phyloP scores from a whole-genome alignment of 208 protist species.

The Vickermania spadyakhi region DNA sequence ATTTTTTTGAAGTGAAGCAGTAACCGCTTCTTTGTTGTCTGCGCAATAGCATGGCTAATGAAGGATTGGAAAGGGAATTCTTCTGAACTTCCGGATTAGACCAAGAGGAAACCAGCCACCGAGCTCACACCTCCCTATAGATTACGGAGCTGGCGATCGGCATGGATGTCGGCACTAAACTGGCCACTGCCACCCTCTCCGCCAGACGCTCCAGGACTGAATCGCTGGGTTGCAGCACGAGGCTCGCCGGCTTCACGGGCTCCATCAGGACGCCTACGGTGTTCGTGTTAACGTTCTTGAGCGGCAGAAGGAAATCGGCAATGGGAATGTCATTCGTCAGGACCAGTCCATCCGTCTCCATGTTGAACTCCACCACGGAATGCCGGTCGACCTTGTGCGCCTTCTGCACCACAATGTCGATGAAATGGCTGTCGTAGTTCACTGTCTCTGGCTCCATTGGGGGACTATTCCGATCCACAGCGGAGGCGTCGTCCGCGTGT shows the following conservation, averaged over 20 bases:
- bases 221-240: background rate
- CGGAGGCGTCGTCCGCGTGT: background rate
- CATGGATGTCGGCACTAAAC: background rate
- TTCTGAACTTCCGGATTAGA: too few species aligned
- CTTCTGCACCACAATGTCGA: conserved; percentile 73
- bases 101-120: too few species aligned
- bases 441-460: conserved; percentile 47
- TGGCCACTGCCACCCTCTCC: background rate
- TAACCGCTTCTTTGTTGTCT: too few species aligned
- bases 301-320: conserved; percentile 42
- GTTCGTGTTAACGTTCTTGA: conserved; percentile 22
- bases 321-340: conserved; percentile 39
- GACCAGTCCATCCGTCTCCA: conserved; percentile 49
- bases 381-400: conserved; percentile 51
- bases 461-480: conserved; percentile 13
- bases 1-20: too few species aligned
- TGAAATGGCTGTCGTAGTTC: conserved; percentile 44
- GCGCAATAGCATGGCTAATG: too few species aligned
- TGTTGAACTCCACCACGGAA: conserved; percentile 55
- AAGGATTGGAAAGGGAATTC: too few species aligned
- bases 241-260: conserved; percentile 11
- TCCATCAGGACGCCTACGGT: conserved; percentile 46
- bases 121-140: background rate
- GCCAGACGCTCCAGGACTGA: background rate
- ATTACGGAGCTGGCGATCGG: background rate